phyloP scores from a whole-genome alignment of 371 early-diverging fungal species.

The Chytridium lagenaria region DNA sequence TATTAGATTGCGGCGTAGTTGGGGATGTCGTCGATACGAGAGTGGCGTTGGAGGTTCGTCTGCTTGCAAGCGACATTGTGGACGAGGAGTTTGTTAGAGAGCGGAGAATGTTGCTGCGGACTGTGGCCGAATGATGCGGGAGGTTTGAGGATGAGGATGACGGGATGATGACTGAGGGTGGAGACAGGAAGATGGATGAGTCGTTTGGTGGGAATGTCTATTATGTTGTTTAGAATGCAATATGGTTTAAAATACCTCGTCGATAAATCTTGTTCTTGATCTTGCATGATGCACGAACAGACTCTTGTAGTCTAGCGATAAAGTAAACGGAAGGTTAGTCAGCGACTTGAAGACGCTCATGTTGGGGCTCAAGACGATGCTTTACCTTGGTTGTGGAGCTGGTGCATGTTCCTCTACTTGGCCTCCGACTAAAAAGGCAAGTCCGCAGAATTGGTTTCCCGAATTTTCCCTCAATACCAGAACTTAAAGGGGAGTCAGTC shows the following conservation, averaged over 20 bases:
- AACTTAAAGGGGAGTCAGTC: no score
- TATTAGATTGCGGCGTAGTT: conserved; percentile 4
- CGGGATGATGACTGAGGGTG: not conserved
- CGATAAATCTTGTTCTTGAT: conserved; percentile 25
- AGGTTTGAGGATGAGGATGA: not conserved
- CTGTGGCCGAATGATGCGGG: no score
- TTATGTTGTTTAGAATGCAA: not conserved
- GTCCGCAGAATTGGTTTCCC: no score
- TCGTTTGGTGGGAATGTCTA: conserved; percentile 38
- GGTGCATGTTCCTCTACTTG: conserved; percentile 7
- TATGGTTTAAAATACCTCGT: conserved; percentile 17
- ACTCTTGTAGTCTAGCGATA: conserved; percentile 31
- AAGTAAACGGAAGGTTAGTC: not conserved
- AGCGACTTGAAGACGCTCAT: not conserved
- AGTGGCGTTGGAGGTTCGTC: no score
- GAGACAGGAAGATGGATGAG: conserved; percentile 26
- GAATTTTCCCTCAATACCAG: no score
- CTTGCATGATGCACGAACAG: conserved; percentile 29
- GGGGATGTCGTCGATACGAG: not conserved
- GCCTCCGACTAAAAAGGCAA: no score
- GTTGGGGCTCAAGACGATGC: no score
- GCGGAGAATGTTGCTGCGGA: no score
- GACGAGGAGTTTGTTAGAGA: not conserved
- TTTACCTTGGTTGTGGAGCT: conserved; percentile 7
- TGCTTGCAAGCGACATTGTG: not conserved